Base-by-base conservation (phyloP, 257 asterid genomes). In the Nicotiana obtusifolia region DNA sequence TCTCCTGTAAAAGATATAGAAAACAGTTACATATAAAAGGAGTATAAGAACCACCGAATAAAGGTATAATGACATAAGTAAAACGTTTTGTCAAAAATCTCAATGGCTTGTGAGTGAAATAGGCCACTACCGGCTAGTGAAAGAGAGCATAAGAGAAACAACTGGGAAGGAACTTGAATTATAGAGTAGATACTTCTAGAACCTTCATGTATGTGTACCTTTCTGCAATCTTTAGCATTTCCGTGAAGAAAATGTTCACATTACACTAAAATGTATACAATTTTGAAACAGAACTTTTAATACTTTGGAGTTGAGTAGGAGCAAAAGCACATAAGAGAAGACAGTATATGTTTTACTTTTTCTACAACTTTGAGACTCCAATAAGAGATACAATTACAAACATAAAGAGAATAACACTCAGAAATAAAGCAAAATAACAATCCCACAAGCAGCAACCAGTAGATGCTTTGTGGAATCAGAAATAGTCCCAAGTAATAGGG, bases 1-100 rank as follows among this genome's bases (percentile, higher is more conserved):
- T 94, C 91, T 96, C 99, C 98, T 96, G 90, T 66, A 87, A 66
- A 22, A n/a, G 57, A 57, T 82, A 83, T 7, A 60, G 13, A 31
- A 37, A 66, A 52, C 30, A 76, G 83, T 81, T 20, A 84, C 68
- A 56, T 80, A 20, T 54, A 56, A 33, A n/a, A 81, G 56, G 24
- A 15, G 71, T 56, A 84, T 24, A 65, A 68, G 28, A 66, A 41
- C 65, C 15, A 22, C 66, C 5, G 64, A 61, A 59, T 13, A 47
- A 47, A 14, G 3, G 2, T 47, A 61, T 33, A 68, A 9, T 28
- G 22, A 41, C 84, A 57, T 16, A 20, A 1, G 24, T 75, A n/a
- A 47, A 73, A 71, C 5, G 19, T 44, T 20, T 22, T 5, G 22
- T 22, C 41, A 73, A 47, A 69, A 73, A 73, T 73, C 61, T 47